Base-by-base conservation (phyloP, 1,284 basidiomycete genomes). In the Tylopilus orsonianus region DNA sequence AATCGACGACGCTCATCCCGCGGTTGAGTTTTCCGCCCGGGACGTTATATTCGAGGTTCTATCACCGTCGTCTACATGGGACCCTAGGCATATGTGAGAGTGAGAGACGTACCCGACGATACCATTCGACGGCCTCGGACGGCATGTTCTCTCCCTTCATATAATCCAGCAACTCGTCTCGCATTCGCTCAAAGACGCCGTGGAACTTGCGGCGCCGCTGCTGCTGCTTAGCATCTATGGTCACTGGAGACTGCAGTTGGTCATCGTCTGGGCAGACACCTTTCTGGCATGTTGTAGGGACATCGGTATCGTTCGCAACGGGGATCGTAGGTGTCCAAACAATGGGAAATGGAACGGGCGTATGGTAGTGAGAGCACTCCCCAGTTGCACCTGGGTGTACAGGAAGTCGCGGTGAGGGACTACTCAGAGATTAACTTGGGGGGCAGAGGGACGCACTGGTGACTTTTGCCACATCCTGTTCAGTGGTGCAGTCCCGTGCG, bases 1-100 rank as follows among this genome's bases (percentile, higher is more conserved):
- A 92, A 71, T 99, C 96, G 41, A 96, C 87, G 55, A 98, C 95
- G 8, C 91, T 93, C 65, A 98, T 79, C 30, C 96, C 96, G 29
- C 96, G 85, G 73, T 97, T 99, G 52, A 98, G 86, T 73, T 99
- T 99, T 10, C 96, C 94, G 14, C 93, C 93, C 0, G 95, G 93
- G 8, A 91, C 89, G 72, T 99, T 99, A 78, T 95, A 91, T 62
- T 97, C 85, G 53, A 99, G 75, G 66, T 82, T 94, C 93, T 97
- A 39, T 12, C 4, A 16, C 4, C 29, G 7, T 10, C 26, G 26
- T 27, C 29, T 4, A 13, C 29, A 30, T 30, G 8, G 4, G 29
- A 14, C 14, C 8, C 4, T 8, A 30, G 13, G 6, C 3, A n/a
- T n/a, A n/a, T n/a, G n/a, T n/a, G n/a, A n/a, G n/a, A 34, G 27